Evolutionary conservation across 2,329 filamentous ascomycete genomes (phyloP).

Genomic region (Ophiostoma piceae): DNA sequence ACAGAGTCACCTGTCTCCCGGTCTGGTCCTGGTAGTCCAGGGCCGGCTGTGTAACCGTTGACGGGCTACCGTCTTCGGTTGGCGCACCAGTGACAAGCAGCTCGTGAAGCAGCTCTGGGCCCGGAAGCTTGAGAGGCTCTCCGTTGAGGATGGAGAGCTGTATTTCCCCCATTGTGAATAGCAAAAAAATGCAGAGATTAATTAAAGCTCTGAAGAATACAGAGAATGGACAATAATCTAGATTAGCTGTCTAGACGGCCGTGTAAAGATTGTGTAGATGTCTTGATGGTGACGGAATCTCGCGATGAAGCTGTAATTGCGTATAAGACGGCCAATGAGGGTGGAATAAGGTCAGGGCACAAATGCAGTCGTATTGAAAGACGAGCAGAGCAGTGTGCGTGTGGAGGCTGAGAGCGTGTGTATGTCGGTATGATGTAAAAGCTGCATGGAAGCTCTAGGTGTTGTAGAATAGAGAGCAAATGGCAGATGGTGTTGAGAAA

Average conservation of each 20-base stretch:
- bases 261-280: neutral
- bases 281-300: neutral
- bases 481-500: neutral
- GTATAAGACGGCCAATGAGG: constrained; percentile 8
- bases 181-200: neutral
- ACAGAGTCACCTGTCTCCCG: constrained; percentile 44
- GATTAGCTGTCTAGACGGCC: neutral
- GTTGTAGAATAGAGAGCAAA: neutral
- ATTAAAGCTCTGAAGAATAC: too few species aligned
- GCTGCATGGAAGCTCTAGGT: neutral
- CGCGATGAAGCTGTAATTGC: neutral
- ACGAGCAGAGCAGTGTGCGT: neutral
- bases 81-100: constrained; percentile 50
- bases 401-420: constrained; percentile 1
- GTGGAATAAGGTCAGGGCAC: neutral
- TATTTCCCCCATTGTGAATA: constrained; percentile 4
- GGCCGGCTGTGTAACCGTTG: constrained; percentile 38
- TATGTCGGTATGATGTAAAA: constrained; percentile 1
- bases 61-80: constrained; percentile 19
- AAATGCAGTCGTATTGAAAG: neutral
- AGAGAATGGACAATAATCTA: neutral
- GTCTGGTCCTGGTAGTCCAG: constrained; percentile 58
- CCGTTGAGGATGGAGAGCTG: constrained; percentile 45
- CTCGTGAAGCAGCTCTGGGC: constrained; percentile 44
- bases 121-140: constrained; percentile 38